phyloP scores from a whole-genome alignment of 2,329 filamentous ascomycete species.

The Sarocladium strictum region DNA sequence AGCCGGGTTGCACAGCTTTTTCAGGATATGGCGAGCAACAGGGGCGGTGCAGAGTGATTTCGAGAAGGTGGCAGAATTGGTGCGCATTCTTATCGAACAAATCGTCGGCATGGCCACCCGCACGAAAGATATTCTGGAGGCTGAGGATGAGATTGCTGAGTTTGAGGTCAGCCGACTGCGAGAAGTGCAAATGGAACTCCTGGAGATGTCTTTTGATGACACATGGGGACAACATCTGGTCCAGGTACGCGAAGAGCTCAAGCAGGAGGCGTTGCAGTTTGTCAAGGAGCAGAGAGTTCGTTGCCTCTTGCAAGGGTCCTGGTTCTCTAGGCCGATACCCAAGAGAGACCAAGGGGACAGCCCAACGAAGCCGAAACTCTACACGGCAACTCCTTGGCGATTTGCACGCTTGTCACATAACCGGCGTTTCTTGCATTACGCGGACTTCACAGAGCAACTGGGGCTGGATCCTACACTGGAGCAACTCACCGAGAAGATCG shows the following conservation, averaged over 20 bases:
- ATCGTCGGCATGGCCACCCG: constrained; percentile 78
- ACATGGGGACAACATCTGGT: constrained; percentile 87
- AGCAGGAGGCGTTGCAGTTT: constrained; percentile 88
- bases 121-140: constrained; percentile 76
- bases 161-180: constrained; percentile 75
- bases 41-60: constrained; percentile 83
- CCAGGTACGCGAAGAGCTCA: constrained; percentile 86
- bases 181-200: constrained; percentile 85
- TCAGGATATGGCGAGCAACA: constrained; percentile 88
- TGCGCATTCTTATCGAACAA: constrained; percentile 84
- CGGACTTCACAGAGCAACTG: constrained; percentile 67
- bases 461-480: constrained; percentile 66
- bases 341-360: constrained; percentile 28
- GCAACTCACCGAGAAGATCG: constrained; percentile 71
- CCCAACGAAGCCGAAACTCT: constrained; percentile 27
- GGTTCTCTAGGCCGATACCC: constrained; percentile 61
- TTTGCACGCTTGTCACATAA: constrained; percentile 90
- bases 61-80: constrained; percentile 84
- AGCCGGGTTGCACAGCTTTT: constrained; percentile 77
- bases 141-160: constrained; percentile 83
- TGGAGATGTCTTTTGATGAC: constrained; percentile 88
- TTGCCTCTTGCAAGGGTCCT: constrained; percentile 80
- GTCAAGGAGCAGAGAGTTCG: constrained; percentile 95
- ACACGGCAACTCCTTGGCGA: constrained; percentile 60
- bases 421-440: constrained; percentile 82